Conservation (phyloP, 2,329 filamentous ascomycete genomes). For the Penicillium sp. region DNA sequence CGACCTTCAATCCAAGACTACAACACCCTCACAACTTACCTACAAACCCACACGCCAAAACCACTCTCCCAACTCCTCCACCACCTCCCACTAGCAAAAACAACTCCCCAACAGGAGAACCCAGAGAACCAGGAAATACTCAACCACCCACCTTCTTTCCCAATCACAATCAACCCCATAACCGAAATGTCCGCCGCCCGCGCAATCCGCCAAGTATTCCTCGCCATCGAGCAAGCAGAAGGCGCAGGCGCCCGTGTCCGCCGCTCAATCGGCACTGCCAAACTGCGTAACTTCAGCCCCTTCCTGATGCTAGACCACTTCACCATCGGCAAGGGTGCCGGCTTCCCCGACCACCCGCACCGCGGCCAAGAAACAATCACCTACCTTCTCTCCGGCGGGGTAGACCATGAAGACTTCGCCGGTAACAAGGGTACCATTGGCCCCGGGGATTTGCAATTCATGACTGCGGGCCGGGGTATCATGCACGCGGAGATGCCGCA, state of each 20-base stretch:
- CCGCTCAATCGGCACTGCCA: slow-evolving; percentile 81
- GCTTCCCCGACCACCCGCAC: slow-evolving; percentile 86
- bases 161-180: slow-evolving; percentile 7
- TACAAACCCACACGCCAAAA: slow-evolving; percentile 22
- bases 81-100: too few species aligned
- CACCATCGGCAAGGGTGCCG: slow-evolving; percentile 74
- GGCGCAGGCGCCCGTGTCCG: slow-evolving; percentile 86
- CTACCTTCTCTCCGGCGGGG: slow-evolving; percentile 81
- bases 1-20: slow-evolving; percentile 26
- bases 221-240: slow-evolving; percentile 83
- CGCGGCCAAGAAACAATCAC: slow-evolving; percentile 89
- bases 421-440: slow-evolving; percentile 83
- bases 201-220: slow-evolving; percentile 79
- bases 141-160: background rate
- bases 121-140: background rate
- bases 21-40: slow-evolving; percentile 18
- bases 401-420: slow-evolving; percentile 92
- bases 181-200: slow-evolving; percentile 70
- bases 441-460: slow-evolving; percentile 92
- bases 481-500: slow-evolving; percentile 96
- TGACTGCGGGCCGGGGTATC: slow-evolving; percentile 91
- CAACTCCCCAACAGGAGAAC: slow-evolving; percentile 5
- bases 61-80: slow-evolving; percentile 22
- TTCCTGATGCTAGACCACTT: slow-evolving; percentile 98
- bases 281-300: slow-evolving; percentile 83